phyloP scores from a whole-genome alignment of 495 filamentous ascomycete genomes.

The Neurospora hispaniola region DNA sequence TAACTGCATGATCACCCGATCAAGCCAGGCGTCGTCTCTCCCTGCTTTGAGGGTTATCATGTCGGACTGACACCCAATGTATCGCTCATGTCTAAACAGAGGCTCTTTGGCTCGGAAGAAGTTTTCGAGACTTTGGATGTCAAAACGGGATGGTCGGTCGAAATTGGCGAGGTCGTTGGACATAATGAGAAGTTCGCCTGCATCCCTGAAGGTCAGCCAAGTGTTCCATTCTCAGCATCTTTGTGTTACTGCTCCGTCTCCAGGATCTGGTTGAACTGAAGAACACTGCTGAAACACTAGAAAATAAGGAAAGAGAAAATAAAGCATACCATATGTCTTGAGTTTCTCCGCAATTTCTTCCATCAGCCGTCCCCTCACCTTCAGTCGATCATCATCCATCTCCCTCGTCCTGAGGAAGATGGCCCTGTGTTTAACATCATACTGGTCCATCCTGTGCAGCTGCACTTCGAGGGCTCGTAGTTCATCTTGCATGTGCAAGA shows the following conservation, averaged over 20 bases:
- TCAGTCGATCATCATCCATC: neutral
- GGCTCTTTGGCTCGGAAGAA: neutral
- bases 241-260: neutral
- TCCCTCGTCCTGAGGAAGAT: neutral
- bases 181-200: neutral
- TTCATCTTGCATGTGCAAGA: neutral
- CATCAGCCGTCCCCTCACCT: neutral
- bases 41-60: neutral
- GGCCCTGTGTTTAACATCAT: neutral
- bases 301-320: neutral
- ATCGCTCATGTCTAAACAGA: neutral
- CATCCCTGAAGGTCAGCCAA: neutral
- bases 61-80: neutral
- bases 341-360: neutral
- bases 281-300: neutral
- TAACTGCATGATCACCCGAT: neutral
- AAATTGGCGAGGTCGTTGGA: neutral
- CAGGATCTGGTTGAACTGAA: neutral
- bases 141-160: neutral
- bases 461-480: neutral
- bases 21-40: neutral
- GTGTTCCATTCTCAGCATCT: neutral
- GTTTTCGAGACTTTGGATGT: neutral
- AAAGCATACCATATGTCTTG: neutral
- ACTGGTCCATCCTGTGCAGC: neutral